A percentile compares a stretch with the other conserved stretches of the same genome.
phyloP scores from a whole-genome alignment of 257 asterid species.

The Primulina eburnea region DNA sequence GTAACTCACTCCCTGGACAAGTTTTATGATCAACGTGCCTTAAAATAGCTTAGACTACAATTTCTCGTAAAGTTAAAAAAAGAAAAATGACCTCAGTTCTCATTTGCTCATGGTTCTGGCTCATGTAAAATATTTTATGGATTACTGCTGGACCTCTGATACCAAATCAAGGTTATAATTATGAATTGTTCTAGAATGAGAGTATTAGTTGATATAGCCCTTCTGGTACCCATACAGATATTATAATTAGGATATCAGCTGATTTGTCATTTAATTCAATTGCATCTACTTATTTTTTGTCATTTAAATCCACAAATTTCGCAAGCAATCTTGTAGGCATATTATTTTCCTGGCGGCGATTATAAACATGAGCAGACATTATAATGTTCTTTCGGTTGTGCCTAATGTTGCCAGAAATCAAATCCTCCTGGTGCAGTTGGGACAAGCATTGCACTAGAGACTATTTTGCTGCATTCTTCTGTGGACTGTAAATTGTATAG shows the following conservation, averaged over 20 bases:
- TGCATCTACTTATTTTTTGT: not conserved
- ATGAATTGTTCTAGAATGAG: constrained; percentile 1
- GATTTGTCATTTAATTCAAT: not conserved
- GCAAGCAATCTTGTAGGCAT: not conserved
- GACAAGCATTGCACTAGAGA: constrained; percentile 89
- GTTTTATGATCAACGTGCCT: not conserved
- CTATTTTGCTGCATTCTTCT: constrained; percentile 63
- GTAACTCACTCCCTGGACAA: constrained; percentile 4
- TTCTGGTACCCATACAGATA: not conserved
- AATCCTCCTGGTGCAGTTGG: constrained; percentile 92
- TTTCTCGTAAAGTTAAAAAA: not conserved
- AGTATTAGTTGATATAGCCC: not conserved
- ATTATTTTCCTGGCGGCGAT: too few species aligned
- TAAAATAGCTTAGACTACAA: not conserved
- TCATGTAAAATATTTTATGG: not conserved
- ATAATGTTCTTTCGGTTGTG: constrained; percentile 22
- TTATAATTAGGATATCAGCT: not conserved
- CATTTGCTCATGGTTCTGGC: constrained; percentile 5
- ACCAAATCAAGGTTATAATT: constrained; percentile 5
- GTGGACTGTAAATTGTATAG: constrained; percentile 48
- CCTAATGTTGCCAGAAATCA: constrained; percentile 56
- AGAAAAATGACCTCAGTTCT: not conserved
- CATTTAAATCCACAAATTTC: not conserved
- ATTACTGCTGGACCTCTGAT: constrained; percentile 9
- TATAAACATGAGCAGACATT: not conserved